Base-by-base conservation (phyloP, 306 rosid genomes). In the Acacia crassicarpa region DNA sequence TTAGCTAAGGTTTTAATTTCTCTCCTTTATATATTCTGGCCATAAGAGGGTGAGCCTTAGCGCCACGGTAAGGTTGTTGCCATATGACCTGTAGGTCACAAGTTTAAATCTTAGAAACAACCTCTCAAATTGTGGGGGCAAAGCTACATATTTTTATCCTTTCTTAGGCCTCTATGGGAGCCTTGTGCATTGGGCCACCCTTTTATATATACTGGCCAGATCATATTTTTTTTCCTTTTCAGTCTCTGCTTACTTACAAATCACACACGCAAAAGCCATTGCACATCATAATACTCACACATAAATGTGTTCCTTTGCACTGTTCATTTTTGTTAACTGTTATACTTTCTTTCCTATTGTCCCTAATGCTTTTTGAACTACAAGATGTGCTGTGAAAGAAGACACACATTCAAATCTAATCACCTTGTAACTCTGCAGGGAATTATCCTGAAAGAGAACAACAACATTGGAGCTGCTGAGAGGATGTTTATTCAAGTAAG, bases 401-500 rank as follows among this genome's bases (percentile, higher is more conserved):
- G 19, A 45, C 72, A 54, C 63, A 4, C 76, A 62, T 45, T 44
- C 85, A 72, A 83, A 49, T 81, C 35, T 79, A 49, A 66, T 62
- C 30, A 44, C 20, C 80, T 44, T 58, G 76, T 81, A 46, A 40
- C 78, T 83, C 20, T 86, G 80, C 89, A 95, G 98, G 98, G 98
- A 83, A 90, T 93, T 86, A 89, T 93, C 85, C 81, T 95, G 75
- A 91, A 90, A 85, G 93, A 95, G 87, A 95, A 91, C 81, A 93
- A 91, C 25, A 93, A 88, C 67, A 66, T 80, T 85, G 98, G 98
- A 82, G 98, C 88, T 74, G 97, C 98, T 30, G 98, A 95, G 88
- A 87, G 98, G 76, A 93, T 95, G 98, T 95, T 93, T 78, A 95
- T 95, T 81, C 98, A 93, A 86, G 98, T 95, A 83, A 89, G 92